Conservation (phyloP, 2,329 filamentous ascomycete species). For the Monilinia laxa region DNA sequence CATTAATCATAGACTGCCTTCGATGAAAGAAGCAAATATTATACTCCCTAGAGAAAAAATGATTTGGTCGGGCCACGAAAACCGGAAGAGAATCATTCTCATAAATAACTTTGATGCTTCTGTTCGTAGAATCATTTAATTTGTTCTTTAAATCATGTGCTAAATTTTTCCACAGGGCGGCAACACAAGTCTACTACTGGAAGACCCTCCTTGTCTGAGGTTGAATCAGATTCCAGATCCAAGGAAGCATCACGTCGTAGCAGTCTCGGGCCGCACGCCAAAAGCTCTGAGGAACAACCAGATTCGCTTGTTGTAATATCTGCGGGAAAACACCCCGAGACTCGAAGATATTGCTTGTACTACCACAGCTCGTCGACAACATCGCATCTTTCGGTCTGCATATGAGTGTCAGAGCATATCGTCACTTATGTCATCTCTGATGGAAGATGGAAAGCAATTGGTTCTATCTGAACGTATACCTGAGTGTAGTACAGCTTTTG, state of each 20-base stretch:
- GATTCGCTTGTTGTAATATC: conserved; percentile 28
- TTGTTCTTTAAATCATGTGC: background rate
- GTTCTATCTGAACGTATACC: background rate
- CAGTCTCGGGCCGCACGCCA: conserved; percentile 49
- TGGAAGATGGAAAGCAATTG: background rate
- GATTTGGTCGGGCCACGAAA: conserved; percentile 38
- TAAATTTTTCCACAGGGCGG: conserved; percentile 22
- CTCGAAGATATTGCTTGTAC: conserved; percentile 28
- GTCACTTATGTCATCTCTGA: background rate
- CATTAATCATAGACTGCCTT: conserved; percentile 33
- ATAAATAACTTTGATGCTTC: conserved; percentile 50
- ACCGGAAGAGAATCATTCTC: conserved; percentile 27
- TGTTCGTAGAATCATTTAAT: background rate
- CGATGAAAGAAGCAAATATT: conserved; percentile 38
- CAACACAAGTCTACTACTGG: conserved; percentile 27
- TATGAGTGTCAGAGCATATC: background rate
- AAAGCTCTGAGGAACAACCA: conserved; percentile 33
- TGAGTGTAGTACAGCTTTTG: background rate
- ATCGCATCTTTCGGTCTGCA: conserved; percentile 4
- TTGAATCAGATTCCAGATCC: conserved; percentile 42
- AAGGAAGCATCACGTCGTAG: conserved; percentile 46
- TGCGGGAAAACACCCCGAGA: conserved; percentile 31
- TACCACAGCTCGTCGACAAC: conserved; percentile 7
- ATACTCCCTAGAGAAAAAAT: conserved; percentile 27
- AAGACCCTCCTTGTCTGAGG: conserved; percentile 34